Conservation (phyloP, 176 grass and related monocot species). For the Oryza brachyantha region DNA sequence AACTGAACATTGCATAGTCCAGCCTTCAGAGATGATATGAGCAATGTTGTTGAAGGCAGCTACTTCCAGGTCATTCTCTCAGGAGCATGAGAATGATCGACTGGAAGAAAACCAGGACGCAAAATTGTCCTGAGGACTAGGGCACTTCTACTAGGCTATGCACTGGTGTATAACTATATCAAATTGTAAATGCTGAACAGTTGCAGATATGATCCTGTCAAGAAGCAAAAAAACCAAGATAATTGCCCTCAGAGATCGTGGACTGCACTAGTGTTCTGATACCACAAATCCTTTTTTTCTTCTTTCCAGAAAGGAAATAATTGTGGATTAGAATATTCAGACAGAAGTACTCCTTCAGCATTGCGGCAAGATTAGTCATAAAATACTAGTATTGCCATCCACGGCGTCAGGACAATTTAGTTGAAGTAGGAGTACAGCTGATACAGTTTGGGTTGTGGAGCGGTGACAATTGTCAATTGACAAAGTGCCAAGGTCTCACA, state of each 20-base stretch:
- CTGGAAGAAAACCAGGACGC: background rate
- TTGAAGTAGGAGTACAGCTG: slow-evolving; percentile 19
- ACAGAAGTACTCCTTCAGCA: background rate
- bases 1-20: background rate
- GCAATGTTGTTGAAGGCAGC: background rate
- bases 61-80: background rate
- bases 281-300: background rate
- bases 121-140: background rate
- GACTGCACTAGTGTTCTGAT: background rate
- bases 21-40: background rate
- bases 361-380: slow-evolving; percentile 15
- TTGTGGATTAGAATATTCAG: background rate
- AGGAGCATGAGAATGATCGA: background rate
- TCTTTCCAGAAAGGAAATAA: background rate
- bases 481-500: slow-evolving; percentile 25
- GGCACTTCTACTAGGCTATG: too few species aligned
- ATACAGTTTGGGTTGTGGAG: background rate
- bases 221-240: background rate
- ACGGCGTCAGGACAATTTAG: background rate
- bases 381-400: background rate
- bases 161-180: background rate
- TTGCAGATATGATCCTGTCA: background rate
- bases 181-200: background rate
- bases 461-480: slow-evolving; percentile 23
- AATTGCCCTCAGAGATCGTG: background rate